Base-by-base conservation (phyloP, 2,329 filamentous ascomycete species). In the Stromatinia cepivora region DNA sequence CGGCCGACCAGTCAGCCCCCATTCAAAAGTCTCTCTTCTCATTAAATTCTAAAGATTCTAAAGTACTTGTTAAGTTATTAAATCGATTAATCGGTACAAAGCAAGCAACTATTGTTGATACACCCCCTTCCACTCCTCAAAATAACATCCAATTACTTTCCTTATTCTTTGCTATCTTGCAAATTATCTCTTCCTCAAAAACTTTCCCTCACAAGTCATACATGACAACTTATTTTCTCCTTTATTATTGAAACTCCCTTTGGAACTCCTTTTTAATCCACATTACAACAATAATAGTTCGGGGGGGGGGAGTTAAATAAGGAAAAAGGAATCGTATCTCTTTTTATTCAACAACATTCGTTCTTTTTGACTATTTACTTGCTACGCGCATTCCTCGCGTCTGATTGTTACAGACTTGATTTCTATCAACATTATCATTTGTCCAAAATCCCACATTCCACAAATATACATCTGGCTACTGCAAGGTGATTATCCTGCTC, bases 381-480 rank as follows among this genome's bases (percentile, higher is more conserved):
- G n/a, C 45, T 59, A 52, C 53, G 42, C 65, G 53, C 53, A 67
- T 67, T 59, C 65, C 65, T 59, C 65, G 65, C 65, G 45, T 46
- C 25, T 25, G 36, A 20, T 66, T 56, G n/a, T 39, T n/a, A 45
- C 22, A 31, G 22, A 54, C 22, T 31, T 22, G 20, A 25, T 28
- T 50, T 36, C 34, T 31, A 59, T 59, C 64, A 52, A 59, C 64
- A 67, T 59, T 58, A 46, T 58, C 64, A 67, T 67, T 67, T 67
- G 53, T 67, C 53, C 53, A 59, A 46, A 62, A 34, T 63, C 22
- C 48, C 57, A 63, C 66, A 68, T 68, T 68, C 66, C 66, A 63
- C 66, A 68, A 62, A 63, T 31, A n/a, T 68, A 62, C 66, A 68
- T 68, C 28, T 53, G 66, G 48, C 66, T 68, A 68, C 66, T 68